Conservation (phyloP, 2,329 filamentous ascomycete species). For the Ophiosphaerella korrae region DNA sequence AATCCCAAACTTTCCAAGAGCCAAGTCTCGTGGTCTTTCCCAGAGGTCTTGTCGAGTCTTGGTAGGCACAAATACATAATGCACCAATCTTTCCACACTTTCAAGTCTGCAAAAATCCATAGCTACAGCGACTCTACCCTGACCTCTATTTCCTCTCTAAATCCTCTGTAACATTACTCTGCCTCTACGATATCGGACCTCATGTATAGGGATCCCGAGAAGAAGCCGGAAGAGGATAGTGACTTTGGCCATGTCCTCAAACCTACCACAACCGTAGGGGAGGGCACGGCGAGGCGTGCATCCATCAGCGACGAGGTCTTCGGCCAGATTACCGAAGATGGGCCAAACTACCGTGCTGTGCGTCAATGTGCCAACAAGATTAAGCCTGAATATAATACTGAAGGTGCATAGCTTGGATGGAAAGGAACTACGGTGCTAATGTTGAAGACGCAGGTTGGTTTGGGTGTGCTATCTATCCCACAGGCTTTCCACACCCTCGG, state of each 20-base stretch:
- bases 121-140: no score
- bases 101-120: no score
- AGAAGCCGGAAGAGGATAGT: background rate
- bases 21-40: no score
- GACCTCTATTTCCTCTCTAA: no score
- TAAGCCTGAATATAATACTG: background rate
- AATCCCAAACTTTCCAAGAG: no score
- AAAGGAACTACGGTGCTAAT: conserved; percentile 44
- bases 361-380: conserved; percentile 3
- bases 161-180: no score
- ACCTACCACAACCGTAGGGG: background rate
- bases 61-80: no score
- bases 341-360: conserved; percentile 62
- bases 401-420: conserved; percentile 29
- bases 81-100: no score
- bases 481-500: conserved; percentile 59
- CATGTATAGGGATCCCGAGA: no score
- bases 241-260: background rate
- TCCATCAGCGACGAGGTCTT: conserved; percentile 49
- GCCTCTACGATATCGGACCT: no score
- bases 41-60: no score
- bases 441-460: conserved; percentile 64
- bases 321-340: conserved; percentile 52
- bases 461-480: conserved; percentile 62
- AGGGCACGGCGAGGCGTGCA: conserved; percentile 1